Evolutionary conservation across 2,329 filamentous ascomycete species (phyloP).

Genomic region (Cladosporium sp.): DNA sequence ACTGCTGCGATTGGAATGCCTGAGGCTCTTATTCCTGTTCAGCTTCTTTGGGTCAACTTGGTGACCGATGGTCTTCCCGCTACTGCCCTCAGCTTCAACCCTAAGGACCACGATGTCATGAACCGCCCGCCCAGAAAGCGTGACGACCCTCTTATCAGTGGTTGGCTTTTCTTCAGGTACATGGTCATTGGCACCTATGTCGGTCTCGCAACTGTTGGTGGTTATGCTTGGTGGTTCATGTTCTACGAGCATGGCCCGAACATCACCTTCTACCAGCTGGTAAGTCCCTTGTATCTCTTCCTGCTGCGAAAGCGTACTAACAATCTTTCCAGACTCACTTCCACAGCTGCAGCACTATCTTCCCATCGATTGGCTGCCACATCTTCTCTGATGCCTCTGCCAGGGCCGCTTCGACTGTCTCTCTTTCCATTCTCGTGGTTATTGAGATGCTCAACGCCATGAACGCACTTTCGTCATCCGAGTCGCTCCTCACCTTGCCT

Average conservation of each 20-base stretch:
- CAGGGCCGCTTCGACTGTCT: slow-evolving; percentile 89
- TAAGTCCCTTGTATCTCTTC: slow-evolving; percentile 39
- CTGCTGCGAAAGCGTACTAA: slow-evolving; percentile 18
- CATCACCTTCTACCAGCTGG: slow-evolving; percentile 84
- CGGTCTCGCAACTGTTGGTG: slow-evolving; percentile 88
- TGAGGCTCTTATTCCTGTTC: slow-evolving; percentile 93
- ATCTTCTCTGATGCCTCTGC: slow-evolving; percentile 89
- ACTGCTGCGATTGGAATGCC: slow-evolving; percentile 97
- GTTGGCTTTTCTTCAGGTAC: slow-evolving; percentile 97
- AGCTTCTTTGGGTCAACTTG: slow-evolving; percentile 97
- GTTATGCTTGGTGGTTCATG: slow-evolving; percentile 99
- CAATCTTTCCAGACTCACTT: slow-evolving; percentile 65
- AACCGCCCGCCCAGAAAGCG: slow-evolving; percentile 85
- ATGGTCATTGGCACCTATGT: slow-evolving; percentile 95
- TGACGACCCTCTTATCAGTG: slow-evolving; percentile 86
- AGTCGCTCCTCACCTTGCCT: slow-evolving; percentile 87
- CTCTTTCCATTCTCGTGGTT: slow-evolving; percentile 85
- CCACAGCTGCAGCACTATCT: slow-evolving; percentile 84
- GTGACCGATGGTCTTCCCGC: slow-evolving; percentile 96
- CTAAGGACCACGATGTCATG: slow-evolving; percentile 98
- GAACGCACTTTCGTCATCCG: slow-evolving; percentile 94
- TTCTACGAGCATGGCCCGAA: slow-evolving; percentile 87
- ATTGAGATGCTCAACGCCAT: slow-evolving; percentile 99
- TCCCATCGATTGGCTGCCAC: slow-evolving; percentile 84
- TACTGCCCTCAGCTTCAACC: slow-evolving; percentile 96